Percentiles rank a stretch among this genome's conserved stretches.
Conservation (phyloP, 176 grass and related monocot species). For the Musa acuminata region DNA sequence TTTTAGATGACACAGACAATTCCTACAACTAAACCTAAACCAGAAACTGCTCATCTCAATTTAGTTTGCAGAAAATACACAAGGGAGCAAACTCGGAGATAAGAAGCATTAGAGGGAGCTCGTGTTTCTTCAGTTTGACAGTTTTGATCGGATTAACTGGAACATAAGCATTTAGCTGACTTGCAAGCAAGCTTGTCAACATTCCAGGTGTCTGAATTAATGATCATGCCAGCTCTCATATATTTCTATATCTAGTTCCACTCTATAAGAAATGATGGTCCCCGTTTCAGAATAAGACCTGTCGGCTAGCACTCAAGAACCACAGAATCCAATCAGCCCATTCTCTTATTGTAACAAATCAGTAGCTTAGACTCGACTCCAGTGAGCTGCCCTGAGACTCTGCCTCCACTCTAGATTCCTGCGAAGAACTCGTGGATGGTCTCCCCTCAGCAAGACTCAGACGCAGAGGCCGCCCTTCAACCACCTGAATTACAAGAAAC, state of each 20-base stretch:
- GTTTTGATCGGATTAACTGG: neutral
- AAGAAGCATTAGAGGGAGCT: neutral
- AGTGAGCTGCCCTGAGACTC: slow-evolving; percentile 22
- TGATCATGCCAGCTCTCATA: neutral
- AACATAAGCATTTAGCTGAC: neutral
- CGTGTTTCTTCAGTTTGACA: neutral
- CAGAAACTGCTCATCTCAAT: neutral
- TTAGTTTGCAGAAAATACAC: neutral
- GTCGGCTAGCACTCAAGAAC: no score
- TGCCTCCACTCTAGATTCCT: neutral
- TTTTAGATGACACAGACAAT: neutral
- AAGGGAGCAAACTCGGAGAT: neutral
- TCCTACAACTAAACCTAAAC: neutral
- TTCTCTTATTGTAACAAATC: neutral
- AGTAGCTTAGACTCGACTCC: slow-evolving; percentile 30
- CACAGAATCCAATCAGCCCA: no score
- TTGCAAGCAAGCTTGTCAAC: neutral
- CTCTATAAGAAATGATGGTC: neutral
- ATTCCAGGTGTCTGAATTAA: neutral
- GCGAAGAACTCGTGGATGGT: slow-evolving; percentile 29
- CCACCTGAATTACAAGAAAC: slow-evolving; percentile 36
- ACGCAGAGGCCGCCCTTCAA: slow-evolving; percentile 74
- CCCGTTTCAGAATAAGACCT: neutral
- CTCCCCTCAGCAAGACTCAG: slow-evolving; percentile 45
- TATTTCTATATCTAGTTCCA: neutral